These are phyloP conservation scores for Saccharomycopsis hybrid DNA, from an alignment of 1,139 yeast genomes.

Conservation along the genomic window DNA sequence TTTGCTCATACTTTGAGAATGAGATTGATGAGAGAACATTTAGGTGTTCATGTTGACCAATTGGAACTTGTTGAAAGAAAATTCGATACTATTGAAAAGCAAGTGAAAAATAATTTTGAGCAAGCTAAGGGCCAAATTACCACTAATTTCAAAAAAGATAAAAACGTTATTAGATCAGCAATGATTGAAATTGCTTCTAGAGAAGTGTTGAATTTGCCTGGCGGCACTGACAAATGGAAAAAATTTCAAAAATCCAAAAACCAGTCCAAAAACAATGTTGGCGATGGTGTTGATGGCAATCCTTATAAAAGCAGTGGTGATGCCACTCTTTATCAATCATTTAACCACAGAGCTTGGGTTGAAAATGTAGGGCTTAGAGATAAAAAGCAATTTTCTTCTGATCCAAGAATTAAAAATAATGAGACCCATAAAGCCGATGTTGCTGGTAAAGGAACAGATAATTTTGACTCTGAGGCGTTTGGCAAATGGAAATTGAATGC, in stretches of 20 bases:
- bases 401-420: constrained; percentile 70
- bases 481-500: constrained; percentile 49
- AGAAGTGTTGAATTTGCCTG: constrained; percentile 46
- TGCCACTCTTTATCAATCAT: constrained; percentile 47
- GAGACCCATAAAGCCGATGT: constrained; percentile 64
- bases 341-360: constrained; percentile 83
- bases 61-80: constrained; percentile 79
- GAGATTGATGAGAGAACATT: constrained; percentile 92
- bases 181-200: constrained; percentile 71
- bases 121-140: constrained; percentile 30
- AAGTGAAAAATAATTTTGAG: constrained; percentile 34
- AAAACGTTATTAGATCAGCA: constrained; percentile 43
- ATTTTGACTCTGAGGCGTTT: constrained; percentile 42
- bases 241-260: constrained; percentile 27
- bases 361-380: constrained; percentile 84
- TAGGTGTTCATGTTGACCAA: constrained; percentile 88
- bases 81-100: constrained; percentile 51
- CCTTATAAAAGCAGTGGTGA: constrained; percentile 2
- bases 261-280: constrained; percentile 21
- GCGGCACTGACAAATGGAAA: constrained; percentile 46
- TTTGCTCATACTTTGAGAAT: constrained; percentile 87
- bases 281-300: constrained; percentile 29
- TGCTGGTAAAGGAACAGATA: constrained; percentile 67
- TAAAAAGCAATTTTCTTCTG: constrained; percentile 71
- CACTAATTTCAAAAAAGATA: constrained; percentile 32